These are phyloP conservation scores for Scolecobasidium constrictum DNA, from an alignment of 2,329 filamentous ascomycete species.

Conservation along the genomic window DNA sequence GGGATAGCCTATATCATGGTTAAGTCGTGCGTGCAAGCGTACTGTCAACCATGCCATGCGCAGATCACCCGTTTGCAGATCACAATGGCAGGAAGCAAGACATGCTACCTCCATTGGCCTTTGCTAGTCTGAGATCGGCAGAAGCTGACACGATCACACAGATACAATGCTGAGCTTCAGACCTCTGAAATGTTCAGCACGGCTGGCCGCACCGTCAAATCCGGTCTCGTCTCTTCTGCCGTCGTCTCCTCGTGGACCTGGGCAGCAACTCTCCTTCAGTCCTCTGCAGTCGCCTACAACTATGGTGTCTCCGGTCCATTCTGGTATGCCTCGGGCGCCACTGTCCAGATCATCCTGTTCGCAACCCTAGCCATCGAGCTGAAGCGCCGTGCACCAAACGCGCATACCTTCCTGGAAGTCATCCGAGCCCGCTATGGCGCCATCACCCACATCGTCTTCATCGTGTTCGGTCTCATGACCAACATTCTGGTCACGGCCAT, in stretches of 20 bases:
- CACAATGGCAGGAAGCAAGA: no score
- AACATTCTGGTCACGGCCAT: slow-evolving; percentile 83
- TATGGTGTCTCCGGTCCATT: slow-evolving; percentile 61
- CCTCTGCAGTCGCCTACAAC: slow-evolving; percentile 69
- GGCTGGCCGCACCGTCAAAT: slow-evolving; percentile 78
- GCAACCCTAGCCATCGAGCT: slow-evolving; percentile 84
- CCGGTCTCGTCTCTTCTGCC: slow-evolving; percentile 74
- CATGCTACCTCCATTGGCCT: no score
- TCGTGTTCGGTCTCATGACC: slow-evolving; percentile 15
- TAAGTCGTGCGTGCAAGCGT: no score
- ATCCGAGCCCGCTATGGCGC: slow-evolving; percentile 71
- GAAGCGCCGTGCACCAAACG: slow-evolving; percentile 78
- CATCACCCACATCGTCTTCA: slow-evolving; percentile 44
- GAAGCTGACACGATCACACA: no score
- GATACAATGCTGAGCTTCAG: slow-evolving; percentile 66
- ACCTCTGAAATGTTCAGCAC: slow-evolving; percentile 92
- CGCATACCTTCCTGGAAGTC: slow-evolving; percentile 74
- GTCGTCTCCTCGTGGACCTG: slow-evolving; percentile 94
- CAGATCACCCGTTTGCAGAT: no score
- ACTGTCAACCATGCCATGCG: no score
- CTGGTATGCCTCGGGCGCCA: slow-evolving; percentile 39
- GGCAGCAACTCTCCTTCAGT: slow-evolving; percentile 75
- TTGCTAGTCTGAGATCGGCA: no score
- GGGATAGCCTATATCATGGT: no score
- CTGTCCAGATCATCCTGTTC: slow-evolving; percentile 61